Evolutionary conservation across 1,284 basidiomycete genomes (phyloP), one percentile per base, ranked within the genome.

Genomic region (Sanguinoderma infundibulare): DNA sequence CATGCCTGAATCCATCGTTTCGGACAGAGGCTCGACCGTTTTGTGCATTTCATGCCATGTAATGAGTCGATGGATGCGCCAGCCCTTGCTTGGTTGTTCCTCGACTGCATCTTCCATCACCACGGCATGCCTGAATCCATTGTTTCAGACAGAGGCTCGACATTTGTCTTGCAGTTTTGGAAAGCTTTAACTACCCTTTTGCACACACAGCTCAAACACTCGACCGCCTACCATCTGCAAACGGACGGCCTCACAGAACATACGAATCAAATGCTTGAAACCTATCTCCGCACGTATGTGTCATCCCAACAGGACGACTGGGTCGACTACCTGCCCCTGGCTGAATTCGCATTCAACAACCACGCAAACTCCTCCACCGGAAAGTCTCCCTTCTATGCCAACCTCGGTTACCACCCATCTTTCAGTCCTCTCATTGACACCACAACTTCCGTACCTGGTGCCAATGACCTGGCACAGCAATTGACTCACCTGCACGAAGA

Each of bases 291-390:
- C 4, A 62, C 71, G 6, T 80, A 75, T 57, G 69, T 68, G 54
- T 74, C 73, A 7, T 78, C 81, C 62, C 67, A 80, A 40, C 82
- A 84, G 60, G 72, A 77, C 59, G 70, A 83, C 59, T 85, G 83
- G 83, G 68, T 72, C 0, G 69, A 77, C 3, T 75, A 76, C 17
- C 72, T 85, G 0, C 74, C 78, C 0, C 59, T 81, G 6, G 79
- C 79, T 0, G 77, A 82, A 65, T 85, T 67, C 30, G 53, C 63
- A 0, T 64, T 61, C 56, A 70, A 69, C 67, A 79, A 79, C 46
- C 30, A 56, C 28, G 53, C 57, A 5, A 72, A 55, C 34, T 32
- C 49, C 57, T 55, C 76, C 4, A 55, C 57, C 68, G 83, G 84
- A 5, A 68, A 73, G 47, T 72, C 80, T 1, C 82, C 81, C 0